Conservation (phyloP, 345 rosid species). For the Syzygium grande region DNA sequence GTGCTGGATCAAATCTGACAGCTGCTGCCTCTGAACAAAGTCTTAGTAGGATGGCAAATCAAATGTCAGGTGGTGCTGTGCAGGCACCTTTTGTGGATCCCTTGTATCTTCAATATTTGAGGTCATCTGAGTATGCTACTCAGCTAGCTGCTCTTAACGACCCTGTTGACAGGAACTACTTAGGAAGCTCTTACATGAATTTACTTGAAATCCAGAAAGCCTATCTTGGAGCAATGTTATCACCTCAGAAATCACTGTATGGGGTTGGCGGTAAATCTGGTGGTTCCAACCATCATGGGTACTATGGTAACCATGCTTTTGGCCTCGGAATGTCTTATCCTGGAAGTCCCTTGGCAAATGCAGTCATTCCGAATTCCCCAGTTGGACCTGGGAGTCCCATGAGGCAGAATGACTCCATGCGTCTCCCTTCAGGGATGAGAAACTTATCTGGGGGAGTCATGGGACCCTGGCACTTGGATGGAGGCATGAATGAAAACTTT, state of each 20-base stretch:
- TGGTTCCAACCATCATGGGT: conserved; percentile 49
- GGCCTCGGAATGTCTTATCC: conserved; percentile 56
- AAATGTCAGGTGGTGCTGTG: conserved; percentile 39
- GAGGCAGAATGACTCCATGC: conserved; percentile 44
- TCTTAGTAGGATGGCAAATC: conserved; percentile 32
- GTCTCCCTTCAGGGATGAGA: conserved; percentile 40
- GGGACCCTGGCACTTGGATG: conserved; percentile 57
- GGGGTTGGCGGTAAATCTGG: conserved; percentile 38
- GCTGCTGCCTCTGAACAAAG: conserved; percentile 33
- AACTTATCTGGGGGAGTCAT: conserved; percentile 41
- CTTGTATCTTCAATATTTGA: conserved; percentile 51
- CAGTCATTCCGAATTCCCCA: conserved; percentile 45
- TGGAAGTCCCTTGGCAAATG: conserved; percentile 56
- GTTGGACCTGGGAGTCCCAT: conserved; percentile 48
- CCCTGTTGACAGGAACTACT: conserved; percentile 38
- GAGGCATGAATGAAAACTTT: conserved; percentile 38
- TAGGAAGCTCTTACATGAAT: conserved; percentile 52
- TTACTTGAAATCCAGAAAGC: conserved; percentile 57
- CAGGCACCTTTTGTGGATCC: conserved; percentile 55
- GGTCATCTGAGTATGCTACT: conserved; percentile 42
- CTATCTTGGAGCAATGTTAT: conserved; percentile 37
- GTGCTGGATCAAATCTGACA: conserved; percentile 35
- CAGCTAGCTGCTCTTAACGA: conserved; percentile 44
- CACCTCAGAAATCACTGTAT: conserved; percentile 58
- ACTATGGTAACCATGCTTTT: conserved; percentile 45